A percentile compares a stretch with the other conserved stretches of the same genome.
Conservation (phyloP, 2,329 filamentous ascomycete genomes). For the Fusarium dlaminii region DNA sequence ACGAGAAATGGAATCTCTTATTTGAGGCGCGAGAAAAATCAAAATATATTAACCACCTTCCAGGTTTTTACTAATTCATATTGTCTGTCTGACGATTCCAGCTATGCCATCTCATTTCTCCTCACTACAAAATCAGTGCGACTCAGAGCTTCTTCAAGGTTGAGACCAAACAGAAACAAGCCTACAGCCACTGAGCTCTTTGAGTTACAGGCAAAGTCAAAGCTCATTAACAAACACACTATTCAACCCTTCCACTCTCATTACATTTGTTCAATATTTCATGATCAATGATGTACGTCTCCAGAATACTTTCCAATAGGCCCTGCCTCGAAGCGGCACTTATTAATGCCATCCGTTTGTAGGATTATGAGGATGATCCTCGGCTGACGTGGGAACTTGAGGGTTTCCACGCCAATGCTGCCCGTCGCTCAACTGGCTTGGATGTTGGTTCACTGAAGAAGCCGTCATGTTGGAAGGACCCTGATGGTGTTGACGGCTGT, state of each 20-base stretch:
- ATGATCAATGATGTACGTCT: not conserved
- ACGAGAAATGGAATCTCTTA: not conserved
- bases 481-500: constrained; percentile 3
- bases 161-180: not conserved
- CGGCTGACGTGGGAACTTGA: constrained; percentile 17
- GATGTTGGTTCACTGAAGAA: not conserved
- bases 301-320: not conserved
- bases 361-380: constrained; percentile 12
- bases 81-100: not conserved
- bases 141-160: not conserved
- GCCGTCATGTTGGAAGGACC: not conserved
- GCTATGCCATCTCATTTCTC: not conserved
- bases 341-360: constrained; percentile 18
- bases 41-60: not conserved
- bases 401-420: constrained; percentile 3
- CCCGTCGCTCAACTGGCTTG: not conserved
- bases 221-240: not conserved
- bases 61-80: not conserved
- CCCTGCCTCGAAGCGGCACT: not conserved
- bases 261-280: not conserved
- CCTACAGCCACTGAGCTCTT: not conserved
- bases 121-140: not conserved
- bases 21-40: not conserved
- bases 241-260: not conserved
- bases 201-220: not conserved